Evolutionary conservation across 257 asterid genomes (phyloP).

Genomic region (Forsythia suspensa): DNA sequence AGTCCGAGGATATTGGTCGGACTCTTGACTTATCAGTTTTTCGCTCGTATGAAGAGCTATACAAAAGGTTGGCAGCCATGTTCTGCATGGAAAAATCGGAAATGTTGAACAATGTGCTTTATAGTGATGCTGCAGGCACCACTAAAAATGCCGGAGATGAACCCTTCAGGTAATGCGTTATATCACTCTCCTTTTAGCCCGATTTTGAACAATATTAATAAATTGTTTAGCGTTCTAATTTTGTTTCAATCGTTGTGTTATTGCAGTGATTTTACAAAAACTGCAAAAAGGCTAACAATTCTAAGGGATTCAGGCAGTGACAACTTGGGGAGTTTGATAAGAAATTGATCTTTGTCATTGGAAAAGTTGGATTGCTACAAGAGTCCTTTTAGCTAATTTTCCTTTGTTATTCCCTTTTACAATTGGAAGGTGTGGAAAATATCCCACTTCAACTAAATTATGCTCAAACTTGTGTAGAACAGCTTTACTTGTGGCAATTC

Average conservation of each 20-base stretch:
- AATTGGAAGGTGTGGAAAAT: constrained; percentile 26
- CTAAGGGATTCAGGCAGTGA: constrained; percentile 59
- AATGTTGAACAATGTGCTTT: constrained; percentile 52
- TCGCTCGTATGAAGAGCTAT: constrained; percentile 52
- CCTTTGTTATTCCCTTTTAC: background rate
- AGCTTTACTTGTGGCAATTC: background rate
- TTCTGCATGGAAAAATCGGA: constrained; percentile 56
- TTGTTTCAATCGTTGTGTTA: background rate
- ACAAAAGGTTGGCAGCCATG: constrained; percentile 45
- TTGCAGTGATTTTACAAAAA: constrained; percentile 61
- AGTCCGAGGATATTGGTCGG: constrained; percentile 63
- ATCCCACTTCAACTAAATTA: constrained; percentile 16
- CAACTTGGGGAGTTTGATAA: constrained; percentile 40
- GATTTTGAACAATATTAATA: background rate
- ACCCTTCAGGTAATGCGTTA: constrained; percentile 50
- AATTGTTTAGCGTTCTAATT: background rate
- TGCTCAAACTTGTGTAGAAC: background rate
- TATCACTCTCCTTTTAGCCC: background rate
- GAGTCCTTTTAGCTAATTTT: constrained; percentile 20
- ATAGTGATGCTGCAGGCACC: constrained; percentile 38
- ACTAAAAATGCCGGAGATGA: constrained; percentile 67
- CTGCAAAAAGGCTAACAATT: constrained; percentile 61
- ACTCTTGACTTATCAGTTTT: constrained; percentile 47
- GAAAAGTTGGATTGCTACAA: constrained; percentile 34
- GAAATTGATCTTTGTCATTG: constrained; percentile 8